A percentile compares a stretch with the other conserved stretches of the same genome.
phyloP scores from a whole-genome alignment of 2,329 filamentous ascomycete genomes.

The Zelopaecilomyces penicillatus region DNA sequence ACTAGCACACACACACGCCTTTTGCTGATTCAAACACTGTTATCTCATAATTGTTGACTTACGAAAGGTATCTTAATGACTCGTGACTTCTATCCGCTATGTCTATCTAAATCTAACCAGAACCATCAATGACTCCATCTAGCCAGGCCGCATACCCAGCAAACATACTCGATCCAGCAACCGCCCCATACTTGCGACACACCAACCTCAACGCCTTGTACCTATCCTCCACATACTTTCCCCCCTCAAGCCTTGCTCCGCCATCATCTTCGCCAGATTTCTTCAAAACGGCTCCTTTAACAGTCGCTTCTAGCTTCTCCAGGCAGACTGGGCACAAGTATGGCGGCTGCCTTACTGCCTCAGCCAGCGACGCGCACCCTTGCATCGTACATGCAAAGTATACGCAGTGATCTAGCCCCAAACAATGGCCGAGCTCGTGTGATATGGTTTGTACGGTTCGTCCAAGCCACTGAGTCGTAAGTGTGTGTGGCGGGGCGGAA shows the following conservation, averaged over 20 bases:
- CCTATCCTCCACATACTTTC: slow-evolving; percentile 4
- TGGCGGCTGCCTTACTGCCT: slow-evolving; percentile 54
- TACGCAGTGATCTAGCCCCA: slow-evolving; percentile 57
- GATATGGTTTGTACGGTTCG: slow-evolving; percentile 48
- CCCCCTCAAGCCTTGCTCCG: neutral
- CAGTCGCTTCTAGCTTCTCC: slow-evolving; percentile 36
- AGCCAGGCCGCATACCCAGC: slow-evolving; percentile 6
- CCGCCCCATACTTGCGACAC: slow-evolving; percentile 1
- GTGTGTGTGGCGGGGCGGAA: slow-evolving; percentile 13
- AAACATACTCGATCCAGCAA: slow-evolving; percentile 4
- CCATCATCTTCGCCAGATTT: neutral
- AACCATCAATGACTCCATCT: slow-evolving; percentile 2
- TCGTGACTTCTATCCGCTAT: too few species aligned
- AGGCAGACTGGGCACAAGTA: slow-evolving; percentile 54
- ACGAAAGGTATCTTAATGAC: too few species aligned
- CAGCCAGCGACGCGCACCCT: slow-evolving; percentile 44
- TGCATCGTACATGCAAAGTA: slow-evolving; percentile 61
- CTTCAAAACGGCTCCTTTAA: slow-evolving; percentile 4
- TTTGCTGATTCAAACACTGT: too few species aligned
- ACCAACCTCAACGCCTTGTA: slow-evolving; percentile 5
- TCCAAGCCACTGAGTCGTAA: slow-evolving; percentile 46
- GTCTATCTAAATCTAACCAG: too few species aligned
- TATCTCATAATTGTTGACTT: too few species aligned
- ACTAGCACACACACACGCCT: too few species aligned
- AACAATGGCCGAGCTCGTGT: slow-evolving; percentile 61